A percentile compares a stretch with the other conserved stretches of the same genome.
Evolutionary conservation across 352 stramenopile species (phyloP).

Genomic region (Pythium dissotocum): DNA sequence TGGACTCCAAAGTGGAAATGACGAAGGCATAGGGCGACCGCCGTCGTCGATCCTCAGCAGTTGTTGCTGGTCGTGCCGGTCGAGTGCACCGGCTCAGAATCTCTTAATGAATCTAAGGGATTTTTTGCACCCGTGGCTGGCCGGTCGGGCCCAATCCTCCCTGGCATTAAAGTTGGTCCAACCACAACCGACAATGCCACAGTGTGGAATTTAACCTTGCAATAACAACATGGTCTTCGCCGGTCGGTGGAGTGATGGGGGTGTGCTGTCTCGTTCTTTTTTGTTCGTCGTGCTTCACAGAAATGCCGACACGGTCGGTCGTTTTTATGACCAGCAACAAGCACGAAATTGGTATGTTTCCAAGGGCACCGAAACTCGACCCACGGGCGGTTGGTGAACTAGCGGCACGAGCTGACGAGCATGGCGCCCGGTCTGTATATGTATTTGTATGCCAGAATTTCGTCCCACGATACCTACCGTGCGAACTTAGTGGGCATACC

Average conservation of each 20-base stretch:
- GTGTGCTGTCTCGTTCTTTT: constrained; percentile 20
- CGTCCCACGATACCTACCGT: background rate
- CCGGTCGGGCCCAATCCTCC: constrained; percentile 24
- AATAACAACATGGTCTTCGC: constrained; percentile 21
- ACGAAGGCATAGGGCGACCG: background rate
- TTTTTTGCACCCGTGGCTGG: constrained; percentile 18
- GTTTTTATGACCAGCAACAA: background rate
- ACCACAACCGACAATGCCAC: background rate
- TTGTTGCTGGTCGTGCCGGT: constrained; percentile 27
- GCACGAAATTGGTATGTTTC: constrained; percentile 27
- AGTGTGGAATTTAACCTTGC: background rate
- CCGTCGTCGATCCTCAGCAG: background rate
- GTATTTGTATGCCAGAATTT: constrained; percentile 34
- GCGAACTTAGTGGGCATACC: too few species aligned
- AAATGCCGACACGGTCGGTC: constrained; percentile 20
- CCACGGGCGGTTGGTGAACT: constrained; percentile 14
- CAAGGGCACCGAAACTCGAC: background rate
- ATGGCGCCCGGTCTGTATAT: constrained; percentile 51
- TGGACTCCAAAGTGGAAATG: constrained; percentile 37
- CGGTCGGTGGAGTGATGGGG: constrained; percentile 3
- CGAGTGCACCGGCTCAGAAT: constrained; percentile 11
- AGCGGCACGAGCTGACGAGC: constrained; percentile 18
- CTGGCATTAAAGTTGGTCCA: background rate
- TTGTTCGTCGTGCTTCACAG: constrained; percentile 23
- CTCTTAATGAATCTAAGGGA: constrained; percentile 26